Conservation (phyloP, 352 stramenopile genomes). For the Phytophthora cajani region DNA sequence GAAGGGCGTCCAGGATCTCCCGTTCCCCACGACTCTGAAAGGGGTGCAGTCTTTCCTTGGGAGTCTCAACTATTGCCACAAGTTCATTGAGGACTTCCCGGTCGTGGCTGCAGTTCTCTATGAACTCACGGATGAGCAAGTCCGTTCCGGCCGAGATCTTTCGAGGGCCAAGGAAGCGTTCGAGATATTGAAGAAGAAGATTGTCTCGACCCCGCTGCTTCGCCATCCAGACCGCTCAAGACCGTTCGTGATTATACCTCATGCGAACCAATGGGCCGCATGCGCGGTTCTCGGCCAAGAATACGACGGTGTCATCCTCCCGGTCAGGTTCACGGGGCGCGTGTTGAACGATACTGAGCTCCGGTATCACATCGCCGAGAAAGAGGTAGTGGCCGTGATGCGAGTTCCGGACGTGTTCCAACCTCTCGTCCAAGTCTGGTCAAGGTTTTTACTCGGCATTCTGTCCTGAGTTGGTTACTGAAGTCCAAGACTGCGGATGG, state of each 20-base stretch:
- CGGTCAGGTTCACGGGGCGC: not conserved
- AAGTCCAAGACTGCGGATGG: constrained; percentile 2
- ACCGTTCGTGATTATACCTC: not conserved
- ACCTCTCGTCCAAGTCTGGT: not conserved
- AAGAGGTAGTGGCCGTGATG: not conserved
- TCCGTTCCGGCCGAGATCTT: not conserved
- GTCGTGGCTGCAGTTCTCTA: not conserved
- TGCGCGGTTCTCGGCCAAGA: too few relatives aligned
- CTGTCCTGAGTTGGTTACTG: constrained; percentile 3
- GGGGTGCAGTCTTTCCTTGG: constrained; percentile 3
- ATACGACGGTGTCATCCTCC: constrained; percentile 1
- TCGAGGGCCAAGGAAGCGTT: not conserved
- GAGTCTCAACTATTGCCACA: constrained; percentile 1
- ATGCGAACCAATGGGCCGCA: not conserved
- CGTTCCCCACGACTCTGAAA: not conserved
- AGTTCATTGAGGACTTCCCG: constrained; percentile 1
- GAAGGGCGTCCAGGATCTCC: not conserved
- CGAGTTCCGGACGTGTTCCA: not conserved
- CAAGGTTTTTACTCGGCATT: constrained; percentile 1
- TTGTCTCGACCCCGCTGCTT: not conserved
- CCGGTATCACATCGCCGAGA: constrained; percentile 2
- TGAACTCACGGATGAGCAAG: not conserved
- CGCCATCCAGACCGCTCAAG: not conserved
- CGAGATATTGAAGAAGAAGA: constrained; percentile 1
- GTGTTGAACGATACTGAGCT: not conserved